These are phyloP conservation scores for Neurospora crassa DNA, from an alignment of 2,329 filamentous ascomycete species.

Conservation along the genomic window DNA sequence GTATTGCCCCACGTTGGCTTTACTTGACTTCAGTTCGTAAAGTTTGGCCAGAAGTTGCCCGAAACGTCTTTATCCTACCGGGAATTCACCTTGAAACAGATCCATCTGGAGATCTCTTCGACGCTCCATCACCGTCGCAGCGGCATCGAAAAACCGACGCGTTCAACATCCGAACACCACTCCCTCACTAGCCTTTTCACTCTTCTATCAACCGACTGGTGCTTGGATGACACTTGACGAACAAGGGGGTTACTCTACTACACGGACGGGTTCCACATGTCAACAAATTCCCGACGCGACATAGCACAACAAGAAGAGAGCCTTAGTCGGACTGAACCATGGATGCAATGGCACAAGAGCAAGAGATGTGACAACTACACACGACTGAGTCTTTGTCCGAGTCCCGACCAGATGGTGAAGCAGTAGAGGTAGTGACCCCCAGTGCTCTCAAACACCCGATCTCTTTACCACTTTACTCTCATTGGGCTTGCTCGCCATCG, in stretches of 20 bases:
- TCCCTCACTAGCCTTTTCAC: fast-evolving
- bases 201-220: background rate
- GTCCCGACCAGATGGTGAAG: background rate
- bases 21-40: too few relatives aligned
- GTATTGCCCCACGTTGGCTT: fast-evolving
- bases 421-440: background rate
- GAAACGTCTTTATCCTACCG: too few relatives aligned
- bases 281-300: background rate
- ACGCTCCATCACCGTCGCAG: background rate
- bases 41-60: too few relatives aligned
- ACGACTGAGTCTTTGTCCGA: background rate
- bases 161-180: background rate
- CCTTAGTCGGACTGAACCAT: background rate
- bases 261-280: background rate
- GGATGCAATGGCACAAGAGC: background rate
- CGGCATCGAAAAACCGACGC: background rate
- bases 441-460: background rate
- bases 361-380: background rate
- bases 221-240: background rate
- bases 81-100: background rate
- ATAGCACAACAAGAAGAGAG: background rate
- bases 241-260: background rate
- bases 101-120: background rate
- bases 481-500: background rate
- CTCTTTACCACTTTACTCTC: background rate